A percentile compares a stretch with the other conserved stretches of the same genome.
phyloP scores from a whole-genome alignment of 2,329 filamentous ascomycete species.

The Scopulariopsis brevicaulis region DNA sequence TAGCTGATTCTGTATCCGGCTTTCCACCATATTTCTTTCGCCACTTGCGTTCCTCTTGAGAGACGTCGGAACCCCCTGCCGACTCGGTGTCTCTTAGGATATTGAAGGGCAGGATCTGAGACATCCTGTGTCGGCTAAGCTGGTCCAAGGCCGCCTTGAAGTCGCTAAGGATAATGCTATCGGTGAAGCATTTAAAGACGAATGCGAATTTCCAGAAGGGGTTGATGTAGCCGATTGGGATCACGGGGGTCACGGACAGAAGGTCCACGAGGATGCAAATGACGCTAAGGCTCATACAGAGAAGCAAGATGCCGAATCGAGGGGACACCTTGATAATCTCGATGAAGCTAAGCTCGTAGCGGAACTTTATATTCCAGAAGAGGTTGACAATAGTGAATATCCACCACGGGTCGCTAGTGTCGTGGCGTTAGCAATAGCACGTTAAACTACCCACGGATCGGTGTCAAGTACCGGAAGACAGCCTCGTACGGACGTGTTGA shows the following conservation, averaged over 20 bases:
- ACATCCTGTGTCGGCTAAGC: conserved; percentile 6
- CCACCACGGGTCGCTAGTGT: conserved; percentile 52
- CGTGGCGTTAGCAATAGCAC: background rate
- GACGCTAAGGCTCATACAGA: conserved; percentile 48
- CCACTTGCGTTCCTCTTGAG: background rate
- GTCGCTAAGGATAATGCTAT: conserved; percentile 55
- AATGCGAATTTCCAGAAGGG: background rate
- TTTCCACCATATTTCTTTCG: background rate
- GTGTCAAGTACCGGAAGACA: conserved; percentile 34
- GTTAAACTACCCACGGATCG: conserved; percentile 4
- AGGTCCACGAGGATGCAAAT: conserved; percentile 51
- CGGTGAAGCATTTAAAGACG: conserved; percentile 48
- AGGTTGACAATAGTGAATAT: conserved; percentile 48
- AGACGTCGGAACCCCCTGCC: background rate
- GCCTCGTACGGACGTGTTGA: conserved; percentile 48
- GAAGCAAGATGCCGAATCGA: conserved; percentile 51
- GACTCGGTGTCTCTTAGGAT: background rate
- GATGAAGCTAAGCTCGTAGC: conserved; percentile 45
- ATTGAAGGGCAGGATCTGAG: conserved; percentile 6
- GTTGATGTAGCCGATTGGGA: conserved; percentile 19
- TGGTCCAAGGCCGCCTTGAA: conserved; percentile 48
- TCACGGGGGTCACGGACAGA: conserved; percentile 40
- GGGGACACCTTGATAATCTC: conserved; percentile 50
- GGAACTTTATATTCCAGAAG: conserved; percentile 50
- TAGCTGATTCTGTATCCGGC: background rate